Evolutionary conservation across 371 early-diverging fungal species (phyloP).

Genomic region (Haplosporangium sp.): DNA sequence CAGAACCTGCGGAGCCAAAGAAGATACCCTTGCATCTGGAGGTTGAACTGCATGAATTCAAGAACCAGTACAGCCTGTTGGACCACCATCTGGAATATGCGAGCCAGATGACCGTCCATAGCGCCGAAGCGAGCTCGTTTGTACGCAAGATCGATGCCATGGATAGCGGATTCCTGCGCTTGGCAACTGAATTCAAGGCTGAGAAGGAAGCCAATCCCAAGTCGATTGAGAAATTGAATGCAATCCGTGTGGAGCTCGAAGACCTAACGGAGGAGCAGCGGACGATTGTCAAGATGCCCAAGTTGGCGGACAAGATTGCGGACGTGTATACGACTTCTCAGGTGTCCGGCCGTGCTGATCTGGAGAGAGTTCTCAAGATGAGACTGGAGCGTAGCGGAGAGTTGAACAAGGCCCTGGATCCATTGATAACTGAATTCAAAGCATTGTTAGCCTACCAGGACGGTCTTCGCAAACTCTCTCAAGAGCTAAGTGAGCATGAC

Average conservation of each 20-base stretch:
- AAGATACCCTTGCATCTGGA: conserved; percentile 45
- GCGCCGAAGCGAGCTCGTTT: conserved; percentile 2
- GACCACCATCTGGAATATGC: conserved; percentile 36
- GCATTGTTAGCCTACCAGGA: conserved; percentile 40
- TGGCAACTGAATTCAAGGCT: conserved; percentile 37
- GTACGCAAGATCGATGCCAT: conserved; percentile 38
- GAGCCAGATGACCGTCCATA: conserved; percentile 14
- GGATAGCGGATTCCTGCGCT: conserved; percentile 43
- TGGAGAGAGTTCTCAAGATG: conserved; percentile 24
- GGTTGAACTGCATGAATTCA: conserved; percentile 50
- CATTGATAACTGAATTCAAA: conserved; percentile 32
- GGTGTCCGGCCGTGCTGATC: conserved; percentile 5
- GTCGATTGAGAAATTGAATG: conserved; percentile 29
- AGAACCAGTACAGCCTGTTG: conserved; percentile 26
- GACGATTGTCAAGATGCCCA: conserved; percentile 28
- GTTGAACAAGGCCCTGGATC: conserved; percentile 23
- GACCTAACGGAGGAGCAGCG: conserved; percentile 14
- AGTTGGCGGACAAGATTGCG: conserved; percentile 28
- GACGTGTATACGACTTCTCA: conserved; percentile 17
- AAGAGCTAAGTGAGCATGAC: conserved; percentile 34
- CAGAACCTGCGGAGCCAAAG: conserved; percentile 6
- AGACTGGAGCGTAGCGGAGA: conserved; percentile 16
- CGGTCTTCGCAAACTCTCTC: conserved; percentile 31
- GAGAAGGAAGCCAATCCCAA: conserved; percentile 37
- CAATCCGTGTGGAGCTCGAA: conserved; percentile 35